Percentiles rank a stretch among this genome's conserved stretches.
phyloP scores from a whole-genome alignment of 2,329 filamentous ascomycete genomes.

The Sporothrix euskadiensis region DNA sequence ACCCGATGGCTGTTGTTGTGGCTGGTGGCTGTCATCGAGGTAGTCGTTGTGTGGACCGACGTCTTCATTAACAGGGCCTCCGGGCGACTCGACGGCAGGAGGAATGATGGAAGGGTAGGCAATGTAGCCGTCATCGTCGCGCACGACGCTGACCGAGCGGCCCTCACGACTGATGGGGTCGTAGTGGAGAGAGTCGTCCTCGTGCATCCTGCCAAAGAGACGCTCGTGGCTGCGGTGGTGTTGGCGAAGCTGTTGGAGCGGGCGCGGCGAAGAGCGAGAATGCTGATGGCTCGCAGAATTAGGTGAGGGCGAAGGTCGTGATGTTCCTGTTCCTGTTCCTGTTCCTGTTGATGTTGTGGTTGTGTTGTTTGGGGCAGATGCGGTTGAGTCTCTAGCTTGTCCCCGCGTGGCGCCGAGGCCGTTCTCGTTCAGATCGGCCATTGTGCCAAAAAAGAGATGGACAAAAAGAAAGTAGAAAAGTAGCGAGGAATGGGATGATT shows the following conservation, averaged over 20 bases:
- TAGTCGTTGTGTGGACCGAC: background rate
- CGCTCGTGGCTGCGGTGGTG: conserved; percentile 16
- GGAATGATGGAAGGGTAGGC: conserved; percentile 41
- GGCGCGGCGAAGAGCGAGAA: background rate
- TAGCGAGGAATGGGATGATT: conserved; percentile 3
- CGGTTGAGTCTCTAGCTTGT: background rate
- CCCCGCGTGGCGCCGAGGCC: background rate
- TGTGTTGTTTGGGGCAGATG: background rate
- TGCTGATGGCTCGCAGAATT: background rate
- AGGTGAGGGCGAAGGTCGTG: background rate
- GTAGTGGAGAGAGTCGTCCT: conserved; percentile 33
- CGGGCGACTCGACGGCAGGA: conserved; percentile 34
- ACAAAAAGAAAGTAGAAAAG: background rate
- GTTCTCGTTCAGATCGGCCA: conserved; percentile 8
- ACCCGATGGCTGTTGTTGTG: background rate
- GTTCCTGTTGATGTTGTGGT: background rate
- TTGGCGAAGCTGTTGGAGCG: background rate
- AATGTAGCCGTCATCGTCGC: conserved; percentile 38
- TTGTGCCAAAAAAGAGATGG: background rate
- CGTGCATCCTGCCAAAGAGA: conserved; percentile 19
- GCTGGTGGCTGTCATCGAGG: background rate
- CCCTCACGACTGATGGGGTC: conserved; percentile 37
- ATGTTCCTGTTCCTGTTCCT: background rate
- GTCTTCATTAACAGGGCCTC: background rate
- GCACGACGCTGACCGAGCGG: conserved; percentile 38